These are phyloP conservation scores for Fomitopsis betulina DNA, from an alignment of 1,284 basidiomycete genomes.

Conservation along the genomic window DNA sequence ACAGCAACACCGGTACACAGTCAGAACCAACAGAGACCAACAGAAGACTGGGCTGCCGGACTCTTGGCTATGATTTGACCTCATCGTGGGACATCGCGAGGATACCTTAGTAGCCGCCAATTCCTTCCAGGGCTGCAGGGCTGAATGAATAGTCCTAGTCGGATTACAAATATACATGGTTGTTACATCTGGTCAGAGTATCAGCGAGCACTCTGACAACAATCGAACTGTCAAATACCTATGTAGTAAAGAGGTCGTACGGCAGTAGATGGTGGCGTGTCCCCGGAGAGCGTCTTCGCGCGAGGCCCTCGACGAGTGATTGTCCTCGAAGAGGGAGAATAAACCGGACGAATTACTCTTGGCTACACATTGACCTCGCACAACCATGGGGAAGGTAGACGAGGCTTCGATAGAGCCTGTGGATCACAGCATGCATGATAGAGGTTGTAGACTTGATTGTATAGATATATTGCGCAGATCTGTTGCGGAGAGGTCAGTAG, in stretches of 20 bases:
- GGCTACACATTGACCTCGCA: conserved; percentile 20
- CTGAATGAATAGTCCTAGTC: no score
- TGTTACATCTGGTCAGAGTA: not conserved
- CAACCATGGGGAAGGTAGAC: conserved; percentile 27
- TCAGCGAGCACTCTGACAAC: not conserved
- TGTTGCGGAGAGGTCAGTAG: not conserved
- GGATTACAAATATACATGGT: no score
- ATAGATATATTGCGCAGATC: conserved; percentile 5
- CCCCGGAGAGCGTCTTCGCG: not conserved
- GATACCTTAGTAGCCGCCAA: conserved; percentile 10
- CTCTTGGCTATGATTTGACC: conserved; percentile 20
- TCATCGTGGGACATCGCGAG: conserved; percentile 11
- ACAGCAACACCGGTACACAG: not conserved
- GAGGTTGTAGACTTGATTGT: not conserved
- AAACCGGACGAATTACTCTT: conserved; percentile 7
- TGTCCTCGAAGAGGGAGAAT: not conserved
- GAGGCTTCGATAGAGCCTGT: conserved; percentile 68
- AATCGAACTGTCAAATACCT: not conserved
- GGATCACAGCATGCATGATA: not conserved
- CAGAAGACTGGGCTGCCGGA: not conserved
- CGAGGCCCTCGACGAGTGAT: conserved; percentile 1
- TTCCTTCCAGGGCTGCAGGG: not conserved
- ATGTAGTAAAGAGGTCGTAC: no score
- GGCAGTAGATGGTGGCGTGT: not conserved
- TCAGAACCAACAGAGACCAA: not conserved